Base-by-base conservation (phyloP, 352 stramenopile genomes). In the Phytophthora agathidicida region DNA sequence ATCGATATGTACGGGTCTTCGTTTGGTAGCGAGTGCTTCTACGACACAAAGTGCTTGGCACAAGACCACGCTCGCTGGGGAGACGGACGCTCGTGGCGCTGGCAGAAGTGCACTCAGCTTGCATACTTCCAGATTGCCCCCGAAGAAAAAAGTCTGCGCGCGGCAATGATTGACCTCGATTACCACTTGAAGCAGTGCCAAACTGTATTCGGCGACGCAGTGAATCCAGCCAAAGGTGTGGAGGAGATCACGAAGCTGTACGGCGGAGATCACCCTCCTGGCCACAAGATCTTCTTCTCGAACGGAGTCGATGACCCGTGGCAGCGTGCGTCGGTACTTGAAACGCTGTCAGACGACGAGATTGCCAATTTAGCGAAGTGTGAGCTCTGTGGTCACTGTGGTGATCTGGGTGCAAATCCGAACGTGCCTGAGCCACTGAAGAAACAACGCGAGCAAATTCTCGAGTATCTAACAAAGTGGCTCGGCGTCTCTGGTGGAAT, bases 91-190 rank as follows among this genome's bases (percentile, higher is more conserved):
- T 94, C 88, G 52, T 96, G 88, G 87, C 71, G 88, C 24, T 96
- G 81, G 80, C 85, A 96, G 43, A 96, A 96, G 47, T 96, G 87
- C 56, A 77, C 64, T 27, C 77, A 96, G 65, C 56, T 96, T 30
- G 88, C 87, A 20, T 96, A 90, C 56, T 96, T 96, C 65, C 88
- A 96, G 50, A 67, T 93, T 19, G 88, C 87, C 2, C 86, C 86
- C 0, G 38, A 68, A 30, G 68, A 60, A 6, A 73, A 76, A 38
- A 91, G 80, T 48, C 47, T 96, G 5, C 83, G 88, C 0, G 69
- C 88, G 13, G 65, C 62, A 13, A 80, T 86, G 32, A 79, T 96
- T 9, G 57, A 91, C 57, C 43, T 96, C 10, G 67, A 76, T 3
- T 96, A 96, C 71, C 88, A 96, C 42, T 35, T 91, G 45, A 57